Conservation (phyloP, 768 basidiomycete genomes). For the Royoungia palumana region DNA sequence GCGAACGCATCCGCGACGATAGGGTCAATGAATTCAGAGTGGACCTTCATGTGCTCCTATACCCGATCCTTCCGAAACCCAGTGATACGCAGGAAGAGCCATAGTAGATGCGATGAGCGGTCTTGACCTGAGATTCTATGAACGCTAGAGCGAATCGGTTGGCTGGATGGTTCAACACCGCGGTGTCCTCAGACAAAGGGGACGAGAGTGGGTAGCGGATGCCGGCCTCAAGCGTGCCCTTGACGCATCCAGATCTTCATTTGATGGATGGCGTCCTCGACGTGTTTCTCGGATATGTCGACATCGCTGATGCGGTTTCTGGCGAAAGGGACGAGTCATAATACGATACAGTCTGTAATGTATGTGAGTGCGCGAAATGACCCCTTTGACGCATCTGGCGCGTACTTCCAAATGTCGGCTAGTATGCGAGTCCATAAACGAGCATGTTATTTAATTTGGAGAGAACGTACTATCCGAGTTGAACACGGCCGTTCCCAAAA, state of each 20-base stretch:
- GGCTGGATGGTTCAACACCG: conserved; percentile 28
- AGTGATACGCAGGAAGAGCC: conserved; percentile 41
- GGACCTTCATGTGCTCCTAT: conserved; percentile 36
- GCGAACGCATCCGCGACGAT: conserved; percentile 42
- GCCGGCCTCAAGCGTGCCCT: conserved; percentile 38
- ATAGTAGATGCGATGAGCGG: conserved; percentile 32
- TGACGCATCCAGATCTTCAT: conserved; percentile 31
- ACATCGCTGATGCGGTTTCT: conserved; percentile 40
- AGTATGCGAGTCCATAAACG: not conserved
- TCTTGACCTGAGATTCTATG: conserved; percentile 32
- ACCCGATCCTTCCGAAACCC: conserved; percentile 44
- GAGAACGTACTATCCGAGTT: conserved; percentile 36
- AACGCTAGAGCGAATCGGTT: conserved; percentile 42
- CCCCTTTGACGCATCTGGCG: not conserved
- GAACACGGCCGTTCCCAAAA: conserved; percentile 39
- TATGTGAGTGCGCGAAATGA: not conserved
- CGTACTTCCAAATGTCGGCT: conserved; percentile 41
- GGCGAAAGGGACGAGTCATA: conserved; percentile 43
- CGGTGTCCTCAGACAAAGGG: conserved; percentile 20
- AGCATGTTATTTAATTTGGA: not conserved
- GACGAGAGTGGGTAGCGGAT: conserved; percentile 32
- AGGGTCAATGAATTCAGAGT: conserved; percentile 46
- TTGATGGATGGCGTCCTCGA: conserved; percentile 31
- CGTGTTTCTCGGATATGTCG: conserved; percentile 38
- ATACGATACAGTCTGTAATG: conserved; percentile 36